Percentiles rank a stretch among this genome's conserved stretches.
These are phyloP conservation scores for Starmera caribaea DNA, from an alignment of 805 yeast genomes.

Conservation along the genomic window DNA sequence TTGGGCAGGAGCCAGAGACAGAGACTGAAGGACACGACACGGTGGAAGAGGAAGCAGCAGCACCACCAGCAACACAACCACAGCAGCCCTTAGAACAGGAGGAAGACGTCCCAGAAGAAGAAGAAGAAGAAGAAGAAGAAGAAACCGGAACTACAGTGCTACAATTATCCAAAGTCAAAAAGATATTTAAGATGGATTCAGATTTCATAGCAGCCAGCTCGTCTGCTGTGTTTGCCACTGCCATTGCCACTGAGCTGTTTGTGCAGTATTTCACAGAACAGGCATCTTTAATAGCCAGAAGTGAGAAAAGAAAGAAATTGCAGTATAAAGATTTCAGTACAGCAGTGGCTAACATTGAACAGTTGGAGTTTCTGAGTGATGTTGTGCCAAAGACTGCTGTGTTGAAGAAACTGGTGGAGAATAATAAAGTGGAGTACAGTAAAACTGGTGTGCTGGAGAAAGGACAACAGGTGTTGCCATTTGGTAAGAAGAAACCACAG, in stretches of 20 bases:
- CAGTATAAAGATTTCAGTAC: constrained; percentile 59
- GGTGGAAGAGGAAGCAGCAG: too few species aligned
- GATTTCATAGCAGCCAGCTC: constrained; percentile 60
- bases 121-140: constrained; percentile 18
- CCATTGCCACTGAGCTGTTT: constrained; percentile 71
- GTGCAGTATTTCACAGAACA: constrained; percentile 63
- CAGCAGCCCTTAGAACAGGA: too few species aligned
- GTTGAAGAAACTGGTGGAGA: constrained; percentile 36
- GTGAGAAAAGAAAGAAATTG: constrained; percentile 60
- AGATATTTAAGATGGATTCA: constrained; percentile 68
- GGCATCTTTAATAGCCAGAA: constrained; percentile 54
- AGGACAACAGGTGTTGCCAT: constrained; percentile 32
- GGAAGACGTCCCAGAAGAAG: not conserved
- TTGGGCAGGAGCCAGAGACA: too few species aligned
- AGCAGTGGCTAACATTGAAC: constrained; percentile 50
- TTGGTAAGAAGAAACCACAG: constrained; percentile 12
- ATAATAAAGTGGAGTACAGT: constrained; percentile 26
- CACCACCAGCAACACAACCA: too few species aligned
- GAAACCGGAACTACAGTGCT: constrained; percentile 27
- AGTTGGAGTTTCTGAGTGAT: constrained; percentile 52
- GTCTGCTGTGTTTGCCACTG: constrained; percentile 64
- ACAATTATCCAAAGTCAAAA: constrained; percentile 62
- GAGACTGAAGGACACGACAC: too few species aligned
- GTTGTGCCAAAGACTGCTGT: constrained; percentile 57
- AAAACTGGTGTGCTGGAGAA: constrained; percentile 18